Evolutionary conservation across 2,329 filamentous ascomycete species (phyloP), one percentile per base, ranked within the genome.

Genomic region (Cladorrhinum sp.): DNA sequence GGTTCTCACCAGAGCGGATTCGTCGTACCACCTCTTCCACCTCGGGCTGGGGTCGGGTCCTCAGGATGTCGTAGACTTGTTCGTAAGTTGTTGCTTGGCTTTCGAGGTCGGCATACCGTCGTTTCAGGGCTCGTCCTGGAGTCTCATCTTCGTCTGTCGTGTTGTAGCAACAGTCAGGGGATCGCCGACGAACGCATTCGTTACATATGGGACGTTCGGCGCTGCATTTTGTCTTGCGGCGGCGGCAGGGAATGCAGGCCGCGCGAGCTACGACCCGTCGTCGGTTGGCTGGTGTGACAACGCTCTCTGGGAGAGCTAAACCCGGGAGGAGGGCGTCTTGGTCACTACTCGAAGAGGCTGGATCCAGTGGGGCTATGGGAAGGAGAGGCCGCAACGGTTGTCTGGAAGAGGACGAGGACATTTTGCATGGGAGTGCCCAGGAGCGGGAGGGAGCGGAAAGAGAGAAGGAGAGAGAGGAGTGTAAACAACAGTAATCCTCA

Each of bases 1-100:
- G 57, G 9, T 64, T 58, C 18, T 48, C 58, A 24, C 58, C 62
- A 10, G 52, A 16, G 24, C 62, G 59, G 42, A 64, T 58, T 2
- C 60, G 51, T n/a, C 49, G 54, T 20, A 64, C 26, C 3, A 64
- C 48, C 5, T 58, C 58, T 24, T 53, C 28, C 14, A 58, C 58
- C 46, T 60, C 60, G 12, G 57, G 28, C 6, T 64, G 57, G 20
- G 62, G 57, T 2, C 59, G 49, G 16, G 30, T 58, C 12, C 49
- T 48, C 14, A 61, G 50, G 36, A 61, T 57, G 9, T 46, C 28
- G 51, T 61, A 61, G n/a, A 61, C 50, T 20, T 58, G 39, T 48
- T 61, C 55, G 50, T 49, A 58, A 12, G 57, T 53, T 16, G 21
- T 58, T 1, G 50, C 51, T 20, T 61, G 55, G 21, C 36, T 48